Conservation (phyloP, 2,329 filamentous ascomycete species). For the Ascosphaera pollenicola region DNA sequence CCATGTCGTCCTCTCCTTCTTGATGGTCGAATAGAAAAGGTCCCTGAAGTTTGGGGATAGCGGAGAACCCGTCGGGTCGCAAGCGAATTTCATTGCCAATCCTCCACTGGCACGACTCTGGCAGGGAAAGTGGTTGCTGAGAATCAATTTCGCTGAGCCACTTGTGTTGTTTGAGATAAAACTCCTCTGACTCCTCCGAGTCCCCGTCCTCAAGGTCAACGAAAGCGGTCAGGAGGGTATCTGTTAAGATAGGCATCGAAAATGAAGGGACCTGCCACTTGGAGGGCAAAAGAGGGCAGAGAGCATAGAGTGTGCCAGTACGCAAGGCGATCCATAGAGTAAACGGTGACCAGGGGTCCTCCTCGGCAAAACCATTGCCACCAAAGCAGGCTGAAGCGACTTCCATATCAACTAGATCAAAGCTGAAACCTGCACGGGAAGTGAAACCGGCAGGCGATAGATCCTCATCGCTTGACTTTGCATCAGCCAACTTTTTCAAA, state of each 20-base stretch:
- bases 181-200: constrained; percentile 22
- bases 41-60: constrained; percentile 38
- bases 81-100: constrained; percentile 30
- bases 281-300: constrained; percentile 72
- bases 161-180: constrained; percentile 31
- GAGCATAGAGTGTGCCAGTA: constrained; percentile 76
- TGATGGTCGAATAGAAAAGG: constrained; percentile 33
- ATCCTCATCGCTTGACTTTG: constrained; percentile 59
- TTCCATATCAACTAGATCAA: constrained; percentile 82
- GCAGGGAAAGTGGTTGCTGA: constrained; percentile 26
- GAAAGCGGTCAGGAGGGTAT: constrained; percentile 58
- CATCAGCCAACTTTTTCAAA: constrained; percentile 70
- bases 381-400: constrained; percentile 82
- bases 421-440: constrained; percentile 63
- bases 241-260: constrained; percentile 59
- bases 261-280: constrained; percentile 64
- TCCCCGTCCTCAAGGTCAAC: constrained; percentile 20
- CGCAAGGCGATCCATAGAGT: constrained; percentile 95
- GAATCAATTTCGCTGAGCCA: constrained; percentile 36
- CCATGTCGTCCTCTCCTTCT: constrained; percentile 28
- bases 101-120: constrained; percentile 16
- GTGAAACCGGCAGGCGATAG: constrained; percentile 54
- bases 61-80: constrained; percentile 30
- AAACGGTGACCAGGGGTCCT: constrained; percentile 71
- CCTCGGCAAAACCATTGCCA: constrained; percentile 35